A percentile compares a stretch with the other conserved stretches of the same genome.
phyloP scores from a whole-genome alignment of 176 grass and related monocot genomes.

The Dactylis glomerata region DNA sequence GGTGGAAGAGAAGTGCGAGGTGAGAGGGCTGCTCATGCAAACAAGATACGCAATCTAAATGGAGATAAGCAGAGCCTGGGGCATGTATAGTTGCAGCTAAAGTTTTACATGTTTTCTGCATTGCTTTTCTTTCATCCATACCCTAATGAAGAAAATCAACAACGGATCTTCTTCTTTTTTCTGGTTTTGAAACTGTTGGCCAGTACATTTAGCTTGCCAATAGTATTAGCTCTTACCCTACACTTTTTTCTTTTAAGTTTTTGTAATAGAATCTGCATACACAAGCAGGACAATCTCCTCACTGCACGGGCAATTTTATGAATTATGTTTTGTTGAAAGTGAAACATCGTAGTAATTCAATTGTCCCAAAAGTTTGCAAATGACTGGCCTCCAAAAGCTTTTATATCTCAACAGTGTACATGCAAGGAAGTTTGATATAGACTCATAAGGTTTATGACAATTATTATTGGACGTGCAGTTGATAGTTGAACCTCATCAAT shows the following conservation, averaged over 20 bases:
- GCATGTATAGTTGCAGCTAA: not conserved
- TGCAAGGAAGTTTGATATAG: constrained; percentile 14
- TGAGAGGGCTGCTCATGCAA: constrained; percentile 30
- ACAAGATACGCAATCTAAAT: not conserved
- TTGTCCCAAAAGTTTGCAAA: constrained; percentile 9
- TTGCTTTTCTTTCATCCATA: not conserved
- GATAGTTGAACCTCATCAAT: constrained; percentile 33
- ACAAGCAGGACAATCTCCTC: not conserved
- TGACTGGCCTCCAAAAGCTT: constrained; percentile 4
- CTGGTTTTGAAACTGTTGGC: not conserved
- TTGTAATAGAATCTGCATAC: not conserved
- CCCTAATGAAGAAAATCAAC: not conserved
- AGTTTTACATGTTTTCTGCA: constrained; percentile 1
- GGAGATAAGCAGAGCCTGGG: not conserved
- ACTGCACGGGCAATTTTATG: not conserved
- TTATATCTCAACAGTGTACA: not conserved
- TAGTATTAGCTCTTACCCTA: not conserved
- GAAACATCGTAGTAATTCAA: not conserved
- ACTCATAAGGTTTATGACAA: constrained; percentile 18
- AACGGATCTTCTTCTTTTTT: not conserved
- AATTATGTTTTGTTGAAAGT: not conserved
- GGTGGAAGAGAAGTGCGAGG: constrained; percentile 64
- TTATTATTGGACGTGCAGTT: constrained; percentile 38
- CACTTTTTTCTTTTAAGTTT: not conserved
- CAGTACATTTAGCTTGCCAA: not conserved